A percentile compares a stretch with the other conserved stretches of the same genome.
Conservation (phyloP, 352 stramenopile genomes). For the Phytophthora syringae region DNA sequence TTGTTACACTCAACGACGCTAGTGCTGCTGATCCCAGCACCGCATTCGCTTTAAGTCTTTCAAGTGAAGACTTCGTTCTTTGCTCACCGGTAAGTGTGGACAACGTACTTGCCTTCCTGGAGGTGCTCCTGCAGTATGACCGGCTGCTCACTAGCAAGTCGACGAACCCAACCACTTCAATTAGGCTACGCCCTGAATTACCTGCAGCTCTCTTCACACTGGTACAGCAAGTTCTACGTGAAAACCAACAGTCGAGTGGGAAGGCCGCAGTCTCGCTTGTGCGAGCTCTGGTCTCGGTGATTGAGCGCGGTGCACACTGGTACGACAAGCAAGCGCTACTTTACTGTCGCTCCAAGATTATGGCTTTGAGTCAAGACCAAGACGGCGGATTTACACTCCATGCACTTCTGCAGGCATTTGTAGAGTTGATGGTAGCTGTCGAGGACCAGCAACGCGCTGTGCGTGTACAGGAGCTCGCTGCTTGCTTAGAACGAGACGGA, state of each 20-base stretch:
- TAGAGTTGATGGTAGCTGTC: slow-evolving; percentile 86
- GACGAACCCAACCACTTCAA: slow-evolving; percentile 1
- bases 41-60: slow-evolving; percentile 65
- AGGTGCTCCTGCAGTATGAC: slow-evolving; percentile 63
- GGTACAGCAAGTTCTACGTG: slow-evolving; percentile 70
- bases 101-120: slow-evolving; percentile 71
- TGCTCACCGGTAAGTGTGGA: slow-evolving; percentile 66
- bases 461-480: slow-evolving; percentile 56
- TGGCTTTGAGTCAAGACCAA: slow-evolving; percentile 82
- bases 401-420: slow-evolving; percentile 76
- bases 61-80: slow-evolving; percentile 78
- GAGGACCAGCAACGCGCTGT: slow-evolving; percentile 72
- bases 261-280: slow-evolving; percentile 69
- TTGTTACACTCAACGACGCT: slow-evolving; percentile 66
- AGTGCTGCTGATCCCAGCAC: slow-evolving; percentile 39
- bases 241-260: slow-evolving; percentile 60
- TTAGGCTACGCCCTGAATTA: slow-evolving; percentile 62
- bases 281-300: slow-evolving; percentile 67
- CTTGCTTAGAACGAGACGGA: slow-evolving; percentile 58
- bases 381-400: slow-evolving; percentile 80
- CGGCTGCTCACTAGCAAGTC: slow-evolving; percentile 20
- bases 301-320: slow-evolving; percentile 71
- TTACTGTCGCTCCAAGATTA: slow-evolving; percentile 89
- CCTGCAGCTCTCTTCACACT: slow-evolving; percentile 73
- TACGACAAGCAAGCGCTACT: slow-evolving; percentile 74